Conservation (phyloP, 2,329 filamentous ascomycete species). For the Kalmusia sp. region DNA sequence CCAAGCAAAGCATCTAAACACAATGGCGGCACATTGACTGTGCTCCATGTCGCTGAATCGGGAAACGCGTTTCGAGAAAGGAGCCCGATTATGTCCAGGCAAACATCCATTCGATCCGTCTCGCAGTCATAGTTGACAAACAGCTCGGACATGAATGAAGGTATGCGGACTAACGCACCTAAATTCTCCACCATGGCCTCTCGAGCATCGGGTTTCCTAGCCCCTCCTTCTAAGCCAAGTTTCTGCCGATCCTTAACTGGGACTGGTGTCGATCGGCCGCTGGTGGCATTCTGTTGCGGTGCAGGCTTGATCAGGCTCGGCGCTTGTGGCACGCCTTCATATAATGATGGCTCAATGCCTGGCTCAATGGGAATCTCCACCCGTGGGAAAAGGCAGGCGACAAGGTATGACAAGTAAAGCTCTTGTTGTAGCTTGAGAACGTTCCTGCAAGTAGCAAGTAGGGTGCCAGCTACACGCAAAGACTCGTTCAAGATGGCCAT, state of each 20-base stretch:
- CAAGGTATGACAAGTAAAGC: conserved; percentile 90
- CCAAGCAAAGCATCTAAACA: conserved; percentile 91
- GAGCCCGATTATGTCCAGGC: conserved; percentile 92
- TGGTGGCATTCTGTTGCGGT: conserved; percentile 70
- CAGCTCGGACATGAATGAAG: conserved; percentile 91
- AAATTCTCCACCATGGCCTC: conserved; percentile 99
- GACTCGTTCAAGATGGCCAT: conserved; percentile 95
- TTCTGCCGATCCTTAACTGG: conserved; percentile 91
- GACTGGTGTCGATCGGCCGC: conserved; percentile 87
- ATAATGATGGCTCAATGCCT: conserved; percentile 88
- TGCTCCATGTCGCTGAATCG: conserved; percentile 98
- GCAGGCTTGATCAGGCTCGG: conserved; percentile 83
- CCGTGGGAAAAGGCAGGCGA: conserved; percentile 91
- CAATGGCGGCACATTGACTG: conserved; percentile 93
- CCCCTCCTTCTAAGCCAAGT: conserved; percentile 88
- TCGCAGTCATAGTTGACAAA: conserved; percentile 99
- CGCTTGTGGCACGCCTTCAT: conserved; percentile 89
- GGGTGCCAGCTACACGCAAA: conserved; percentile 86
- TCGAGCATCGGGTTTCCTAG: conserved; percentile 89
- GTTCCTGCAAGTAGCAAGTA: conserved; percentile 86
- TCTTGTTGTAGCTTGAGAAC: conserved; percentile 97
- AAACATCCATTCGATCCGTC: conserved; percentile 86
- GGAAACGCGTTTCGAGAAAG: conserved; percentile 93
- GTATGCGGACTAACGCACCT: conserved; percentile 88
- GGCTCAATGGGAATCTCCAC: conserved; percentile 91